Percentiles rank a stretch among this genome's conserved stretches.
phyloP scores from a whole-genome alignment of 2,329 filamentous ascomycete genomes.

The Hypoxylon sp. region DNA sequence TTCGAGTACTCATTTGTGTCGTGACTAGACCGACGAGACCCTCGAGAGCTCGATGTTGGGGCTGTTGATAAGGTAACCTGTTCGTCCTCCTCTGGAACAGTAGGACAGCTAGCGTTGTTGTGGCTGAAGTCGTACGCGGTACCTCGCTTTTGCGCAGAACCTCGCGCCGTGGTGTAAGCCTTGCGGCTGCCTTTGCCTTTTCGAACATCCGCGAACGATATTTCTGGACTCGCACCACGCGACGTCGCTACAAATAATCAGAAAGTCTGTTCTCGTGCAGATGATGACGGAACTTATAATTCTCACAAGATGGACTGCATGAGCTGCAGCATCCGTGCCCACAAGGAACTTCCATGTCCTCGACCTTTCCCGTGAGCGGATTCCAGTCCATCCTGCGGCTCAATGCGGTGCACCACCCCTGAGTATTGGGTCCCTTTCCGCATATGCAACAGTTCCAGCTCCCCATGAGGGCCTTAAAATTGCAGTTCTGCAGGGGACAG shows the following conservation, averaged over 20 bases:
- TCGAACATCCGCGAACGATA: slow-evolving; percentile 57
- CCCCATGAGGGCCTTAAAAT: slow-evolving; percentile 65
- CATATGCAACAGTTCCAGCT: slow-evolving; percentile 71
- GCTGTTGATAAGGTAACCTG: slow-evolving; percentile 39
- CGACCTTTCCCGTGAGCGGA: slow-evolving; percentile 49
- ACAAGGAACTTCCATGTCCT: slow-evolving; percentile 61
- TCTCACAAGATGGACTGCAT: slow-evolving; percentile 63
- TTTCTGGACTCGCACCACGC: slow-evolving; percentile 55
- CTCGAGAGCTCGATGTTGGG: slow-evolving; percentile 43
- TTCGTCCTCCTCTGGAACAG: slow-evolving; percentile 48
- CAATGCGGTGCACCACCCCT: slow-evolving; percentile 67
- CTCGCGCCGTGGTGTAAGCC: slow-evolving; percentile 52
- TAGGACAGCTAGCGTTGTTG: slow-evolving; percentile 41
- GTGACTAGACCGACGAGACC: slow-evolving; percentile 45
- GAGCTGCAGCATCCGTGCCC: slow-evolving; percentile 68
- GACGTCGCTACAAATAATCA: slow-evolving; percentile 53
- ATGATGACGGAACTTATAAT: slow-evolving; percentile 3
- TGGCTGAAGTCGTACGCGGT: slow-evolving; percentile 48
- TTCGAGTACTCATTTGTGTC: slow-evolving; percentile 48
- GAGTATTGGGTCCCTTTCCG: slow-evolving; percentile 65
- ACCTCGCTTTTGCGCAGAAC: slow-evolving; percentile 45
- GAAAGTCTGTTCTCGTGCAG: slow-evolving; percentile 14
- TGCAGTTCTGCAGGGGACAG: slow-evolving; percentile 67
- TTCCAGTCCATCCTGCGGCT: slow-evolving; percentile 49
- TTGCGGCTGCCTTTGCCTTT: slow-evolving; percentile 59